phyloP scores from a whole-genome alignment of 2,329 filamentous ascomycete genomes.

The Penicillium sp. region DNA sequence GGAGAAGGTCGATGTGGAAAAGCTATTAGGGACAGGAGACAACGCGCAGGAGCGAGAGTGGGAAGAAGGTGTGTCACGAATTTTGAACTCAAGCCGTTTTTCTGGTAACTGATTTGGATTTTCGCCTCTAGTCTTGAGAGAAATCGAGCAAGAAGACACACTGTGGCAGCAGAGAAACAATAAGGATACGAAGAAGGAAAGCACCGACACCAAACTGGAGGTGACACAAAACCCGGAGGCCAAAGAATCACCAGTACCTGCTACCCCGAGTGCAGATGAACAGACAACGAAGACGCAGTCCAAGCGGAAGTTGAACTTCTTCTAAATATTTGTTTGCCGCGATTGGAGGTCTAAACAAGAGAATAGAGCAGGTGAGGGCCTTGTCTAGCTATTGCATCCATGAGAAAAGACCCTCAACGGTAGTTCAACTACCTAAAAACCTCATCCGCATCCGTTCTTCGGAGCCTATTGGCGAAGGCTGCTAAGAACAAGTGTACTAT shows the following conservation, averaged over 20 bases:
- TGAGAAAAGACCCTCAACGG: not conserved
- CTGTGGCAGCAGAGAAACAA: slow-evolving; percentile 30
- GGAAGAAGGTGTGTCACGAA: slow-evolving; percentile 68
- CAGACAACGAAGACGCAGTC: slow-evolving; percentile 14
- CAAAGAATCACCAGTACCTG: slow-evolving; percentile 18
- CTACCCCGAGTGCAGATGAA: slow-evolving; percentile 9
- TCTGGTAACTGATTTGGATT: slow-evolving; percentile 1
- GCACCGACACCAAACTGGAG: slow-evolving; percentile 9
- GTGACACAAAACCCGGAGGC: slow-evolving; percentile 4
- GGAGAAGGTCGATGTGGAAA: slow-evolving; percentile 78
- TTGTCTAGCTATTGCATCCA: not conserved
- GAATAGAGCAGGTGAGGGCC: not conserved
- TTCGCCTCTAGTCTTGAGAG: slow-evolving; percentile 33
- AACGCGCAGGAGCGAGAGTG: slow-evolving; percentile 75
- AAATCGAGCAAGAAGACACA: slow-evolving; percentile 43
- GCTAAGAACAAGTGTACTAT: not conserved
- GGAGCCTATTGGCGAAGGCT: not conserved
- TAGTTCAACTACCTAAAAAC: not conserved
- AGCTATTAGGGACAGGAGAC: slow-evolving; percentile 75
- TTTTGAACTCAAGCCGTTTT: not conserved
- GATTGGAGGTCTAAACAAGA: not conserved
- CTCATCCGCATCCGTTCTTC: not conserved
- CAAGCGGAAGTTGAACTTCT: slow-evolving; percentile 32
- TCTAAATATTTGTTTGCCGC: slow-evolving; percentile 13
- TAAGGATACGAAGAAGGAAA: slow-evolving; percentile 9